A percentile compares a stretch with the other conserved stretches of the same genome.
Conservation (phyloP, 164 flowering plant genomes). For the Chimonanthus praecox region DNA sequence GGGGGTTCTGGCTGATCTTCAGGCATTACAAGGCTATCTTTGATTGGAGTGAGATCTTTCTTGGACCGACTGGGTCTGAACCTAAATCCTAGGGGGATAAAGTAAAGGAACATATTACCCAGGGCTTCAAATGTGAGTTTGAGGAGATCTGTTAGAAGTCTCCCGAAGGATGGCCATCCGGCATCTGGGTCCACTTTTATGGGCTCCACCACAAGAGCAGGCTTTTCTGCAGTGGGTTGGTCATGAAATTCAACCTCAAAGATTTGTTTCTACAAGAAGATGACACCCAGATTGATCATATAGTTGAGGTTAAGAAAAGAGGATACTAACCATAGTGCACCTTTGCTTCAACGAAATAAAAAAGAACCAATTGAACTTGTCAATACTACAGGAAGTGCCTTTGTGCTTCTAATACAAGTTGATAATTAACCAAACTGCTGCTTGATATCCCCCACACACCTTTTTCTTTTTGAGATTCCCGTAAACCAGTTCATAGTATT, state of each 20-base stretch:
- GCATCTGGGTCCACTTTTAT: constrained; percentile 59
- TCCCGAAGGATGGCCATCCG: constrained; percentile 87
- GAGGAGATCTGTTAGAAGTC: constrained; percentile 56
- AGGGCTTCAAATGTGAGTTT: constrained; percentile 58
- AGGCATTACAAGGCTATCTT: constrained; percentile 74
- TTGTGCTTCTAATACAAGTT: not conserved
- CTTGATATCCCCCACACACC: not conserved
- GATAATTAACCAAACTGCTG: not conserved
- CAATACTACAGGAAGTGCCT: not conserved
- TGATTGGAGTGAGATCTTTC: constrained; percentile 67
- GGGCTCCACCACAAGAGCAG: constrained; percentile 32
- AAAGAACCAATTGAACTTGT: not conserved
- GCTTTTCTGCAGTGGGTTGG: constrained; percentile 33
- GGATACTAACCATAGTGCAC: not conserved
- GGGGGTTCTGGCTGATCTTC: constrained; percentile 59
- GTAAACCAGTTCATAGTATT: not conserved
- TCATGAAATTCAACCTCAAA: constrained; percentile 29
- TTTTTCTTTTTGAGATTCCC: too few relatives aligned
- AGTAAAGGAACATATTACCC: constrained; percentile 28
- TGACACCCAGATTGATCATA: not conserved
- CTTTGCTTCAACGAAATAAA: not conserved
- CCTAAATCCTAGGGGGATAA: constrained; percentile 31
- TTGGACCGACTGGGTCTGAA: constrained; percentile 27
- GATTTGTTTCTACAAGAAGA: constrained; percentile 29
- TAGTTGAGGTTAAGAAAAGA: not conserved